A percentile compares a stretch with the other conserved stretches of the same genome.
phyloP scores from a whole-genome alignment of 2,329 filamentous ascomycete genomes.

The Fusarium sp. region DNA sequence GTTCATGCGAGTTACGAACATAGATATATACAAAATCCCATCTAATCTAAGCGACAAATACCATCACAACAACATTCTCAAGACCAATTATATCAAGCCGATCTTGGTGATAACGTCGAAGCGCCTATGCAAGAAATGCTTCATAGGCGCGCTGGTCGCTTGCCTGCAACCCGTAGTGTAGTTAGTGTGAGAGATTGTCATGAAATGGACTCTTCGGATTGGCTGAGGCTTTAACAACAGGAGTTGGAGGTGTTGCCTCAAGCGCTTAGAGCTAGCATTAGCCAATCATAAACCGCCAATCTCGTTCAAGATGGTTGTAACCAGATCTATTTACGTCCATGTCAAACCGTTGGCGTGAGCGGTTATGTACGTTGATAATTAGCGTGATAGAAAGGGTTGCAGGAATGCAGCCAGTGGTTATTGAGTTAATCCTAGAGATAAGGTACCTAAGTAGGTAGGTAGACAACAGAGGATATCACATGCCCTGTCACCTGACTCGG shows the following conservation, averaged over 20 bases:
- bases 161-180: conserved; percentile 27
- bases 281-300: conserved; percentile 35
- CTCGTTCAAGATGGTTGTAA: conserved; percentile 25
- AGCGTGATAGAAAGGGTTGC: conserved; percentile 8
- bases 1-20: conserved; percentile 13
- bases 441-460: too few relatives aligned
- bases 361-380: conserved; percentile 33
- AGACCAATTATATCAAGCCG: conserved; percentile 32
- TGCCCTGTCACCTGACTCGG: conserved; percentile 24
- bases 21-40: conserved; percentile 39
- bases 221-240: conserved; percentile 18
- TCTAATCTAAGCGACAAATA: conserved; percentile 29
- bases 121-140: conserved; percentile 44
- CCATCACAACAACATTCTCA: conserved; percentile 8
- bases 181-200: conserved; percentile 36
- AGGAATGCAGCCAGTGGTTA: conserved; percentile 5
- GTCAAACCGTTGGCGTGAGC: conserved; percentile 34
- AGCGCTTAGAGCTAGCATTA: conserved; percentile 35
- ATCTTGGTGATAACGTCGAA: conserved; percentile 32
- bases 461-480: conserved; percentile 11
- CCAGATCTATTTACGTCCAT: conserved; percentile 33
- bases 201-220: conserved; percentile 28
- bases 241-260: conserved; percentile 23
- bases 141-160: conserved; percentile 40
- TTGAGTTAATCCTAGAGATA: conserved; percentile 1